Base-by-base conservation (phyloP, 192 early-diverging fungal genomes). In the Haplosporangium gracile region DNA sequence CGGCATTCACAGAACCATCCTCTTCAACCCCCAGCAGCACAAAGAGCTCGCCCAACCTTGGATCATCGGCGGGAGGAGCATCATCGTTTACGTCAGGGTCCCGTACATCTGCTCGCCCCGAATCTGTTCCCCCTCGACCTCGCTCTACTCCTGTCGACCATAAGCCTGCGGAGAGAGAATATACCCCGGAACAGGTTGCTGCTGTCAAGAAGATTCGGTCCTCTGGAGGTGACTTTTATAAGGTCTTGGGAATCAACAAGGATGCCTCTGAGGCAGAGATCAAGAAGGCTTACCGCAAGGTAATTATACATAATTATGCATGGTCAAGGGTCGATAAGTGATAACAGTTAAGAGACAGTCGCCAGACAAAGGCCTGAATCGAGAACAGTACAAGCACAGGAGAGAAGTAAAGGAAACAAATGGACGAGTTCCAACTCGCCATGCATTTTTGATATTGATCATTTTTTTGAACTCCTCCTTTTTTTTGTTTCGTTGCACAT, bases 271-370 rank as follows among this genome's bases (percentile, higher is more conserved):
- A 97, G 9, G 82, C 82, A 8, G 97, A 98, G 76, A 94, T 99
- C 34, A 98, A 98, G 82, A 97, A 97, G 89, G 95, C 98, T 5
- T 99, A 99, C 83, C 91, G 97, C 82, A 98, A 98, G 94, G 95
- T 96, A 81, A 49, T 32, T 40, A 11, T 73, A 6, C 15, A 43
- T 43, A 51, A 16, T 18, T 51, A 22, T 51, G 49, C 49, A 51
- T 4, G 20, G 49, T 5, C 49, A 51, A 49, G 49, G 49, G 18
- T 22, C 49, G 18, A 51, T 22, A 18, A 51, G 4, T 11, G 11
- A 45, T 45, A 13, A 45, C 43, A 51, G 5, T 51, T 51, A 18
- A 51, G 49, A 51, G 49, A 13, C 4, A 72, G 20, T 1, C 43
- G 13, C 11, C 7, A 45, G 43, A 0, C 10, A 45, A 45, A 11